Percentiles rank a stretch among this genome's conserved stretches.
phyloP scores from a whole-genome alignment of 768 basidiomycete species.

The Naematelia aurantialba region DNA sequence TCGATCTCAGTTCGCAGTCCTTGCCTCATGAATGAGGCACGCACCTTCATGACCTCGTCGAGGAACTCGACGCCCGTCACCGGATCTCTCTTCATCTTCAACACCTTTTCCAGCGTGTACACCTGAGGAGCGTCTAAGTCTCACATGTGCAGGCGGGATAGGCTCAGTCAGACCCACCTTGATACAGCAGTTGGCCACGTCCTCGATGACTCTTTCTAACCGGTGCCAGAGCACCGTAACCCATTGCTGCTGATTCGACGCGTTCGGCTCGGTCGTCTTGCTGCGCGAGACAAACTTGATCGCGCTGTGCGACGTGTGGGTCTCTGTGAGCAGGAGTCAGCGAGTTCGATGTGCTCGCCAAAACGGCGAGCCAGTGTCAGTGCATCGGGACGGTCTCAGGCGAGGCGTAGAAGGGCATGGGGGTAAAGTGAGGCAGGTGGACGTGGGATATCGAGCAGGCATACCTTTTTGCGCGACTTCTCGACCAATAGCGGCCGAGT shows the following conservation, averaged over 20 bases:
- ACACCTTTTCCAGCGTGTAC: constrained; percentile 89
- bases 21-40: constrained; percentile 10
- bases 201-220: constrained; percentile 76
- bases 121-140: constrained; percentile 57
- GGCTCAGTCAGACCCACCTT: constrained; percentile 60
- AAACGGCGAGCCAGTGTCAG: neutral
- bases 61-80: constrained; percentile 73
- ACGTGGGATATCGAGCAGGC: constrained; percentile 10
- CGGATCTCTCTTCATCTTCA: constrained; percentile 80
- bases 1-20: neutral
- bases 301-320: constrained; percentile 2
- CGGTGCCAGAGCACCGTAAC: constrained; percentile 73
- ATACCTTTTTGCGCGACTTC: constrained; percentile 77
- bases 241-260: constrained; percentile 80
- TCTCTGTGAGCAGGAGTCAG: constrained; percentile 10
- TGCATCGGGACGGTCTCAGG: too few relatives aligned
- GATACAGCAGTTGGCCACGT: constrained; percentile 84
- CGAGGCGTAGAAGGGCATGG: too few relatives aligned
- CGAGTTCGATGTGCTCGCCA: neutral
- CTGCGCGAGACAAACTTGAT: constrained; percentile 32
- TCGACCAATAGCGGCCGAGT: constrained; percentile 77
- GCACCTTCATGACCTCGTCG: constrained; percentile 88
- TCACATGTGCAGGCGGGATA: too few relatives aligned
- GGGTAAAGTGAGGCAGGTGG: too few relatives aligned
- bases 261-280: constrained; percentile 73